Percentiles rank a stretch among this genome's conserved stretches.
These are phyloP conservation scores for Murraya koenigii DNA, from an alignment of 345 rosid species.

Conservation along the genomic window DNA sequence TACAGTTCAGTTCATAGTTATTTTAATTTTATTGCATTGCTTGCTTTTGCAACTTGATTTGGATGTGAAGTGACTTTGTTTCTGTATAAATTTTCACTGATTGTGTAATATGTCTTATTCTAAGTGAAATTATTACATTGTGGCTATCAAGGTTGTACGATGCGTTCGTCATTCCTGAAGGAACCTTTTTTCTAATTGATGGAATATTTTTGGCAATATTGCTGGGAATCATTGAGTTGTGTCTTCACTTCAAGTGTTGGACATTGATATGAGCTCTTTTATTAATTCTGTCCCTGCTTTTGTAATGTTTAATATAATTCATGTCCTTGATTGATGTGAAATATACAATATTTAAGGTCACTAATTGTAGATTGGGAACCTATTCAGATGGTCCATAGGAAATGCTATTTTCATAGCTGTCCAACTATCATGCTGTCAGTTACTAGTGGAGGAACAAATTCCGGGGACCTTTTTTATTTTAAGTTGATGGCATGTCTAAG, in stretches of 20 bases:
- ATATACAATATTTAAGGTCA: neutral
- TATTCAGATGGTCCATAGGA: conserved; percentile 11
- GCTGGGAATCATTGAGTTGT: neutral
- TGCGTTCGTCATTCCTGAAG: neutral
- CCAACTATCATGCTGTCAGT: neutral
- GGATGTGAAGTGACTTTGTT: conserved; percentile 2
- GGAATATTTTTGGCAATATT: neutral
- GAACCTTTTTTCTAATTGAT: neutral
- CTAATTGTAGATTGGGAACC: neutral
- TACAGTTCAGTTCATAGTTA: neutral
- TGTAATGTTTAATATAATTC: neutral
- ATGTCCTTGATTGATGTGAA: conserved; percentile 1
- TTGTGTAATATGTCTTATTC: neutral
- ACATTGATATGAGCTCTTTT: neutral
- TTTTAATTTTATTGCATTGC: neutral
- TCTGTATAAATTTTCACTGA: neutral
- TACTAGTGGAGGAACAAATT: neutral
- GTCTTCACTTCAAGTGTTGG: neutral
- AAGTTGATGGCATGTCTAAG: conserved; percentile 4
- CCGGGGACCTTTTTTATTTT: neutral
- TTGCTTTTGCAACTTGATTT: neutral
- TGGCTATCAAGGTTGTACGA: neutral
- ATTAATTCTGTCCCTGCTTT: neutral
- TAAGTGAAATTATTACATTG: neutral
- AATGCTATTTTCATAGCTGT: conserved; percentile 5